phyloP scores from a whole-genome alignment of 2,329 filamentous ascomycete genomes.

The Penicillium palitans region DNA sequence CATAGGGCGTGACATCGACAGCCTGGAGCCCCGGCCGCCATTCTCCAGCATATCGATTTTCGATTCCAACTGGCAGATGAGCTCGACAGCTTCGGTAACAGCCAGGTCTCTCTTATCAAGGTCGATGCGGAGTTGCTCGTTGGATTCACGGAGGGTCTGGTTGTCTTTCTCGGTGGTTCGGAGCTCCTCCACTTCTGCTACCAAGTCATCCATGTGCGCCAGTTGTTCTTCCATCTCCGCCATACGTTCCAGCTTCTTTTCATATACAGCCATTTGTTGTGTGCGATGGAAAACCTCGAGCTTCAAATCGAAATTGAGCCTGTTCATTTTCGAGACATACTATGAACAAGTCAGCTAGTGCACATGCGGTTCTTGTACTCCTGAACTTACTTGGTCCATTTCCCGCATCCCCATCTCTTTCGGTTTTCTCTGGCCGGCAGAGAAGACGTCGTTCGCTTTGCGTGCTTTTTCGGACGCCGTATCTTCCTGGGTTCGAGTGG shows the following conservation, averaged over 20 bases:
- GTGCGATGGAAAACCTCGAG: conserved; percentile 44
- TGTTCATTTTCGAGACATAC: conserved; percentile 48
- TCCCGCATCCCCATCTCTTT: conserved; percentile 46
- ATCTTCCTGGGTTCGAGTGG: conserved; percentile 33
- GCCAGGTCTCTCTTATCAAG: conserved; percentile 44
- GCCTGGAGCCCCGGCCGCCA: conserved; percentile 20
- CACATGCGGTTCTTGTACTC: background rate
- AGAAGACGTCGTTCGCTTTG: conserved; percentile 32
- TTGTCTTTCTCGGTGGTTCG: conserved; percentile 39
- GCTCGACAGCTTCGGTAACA: conserved; percentile 44
- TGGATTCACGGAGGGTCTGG: conserved; percentile 38
- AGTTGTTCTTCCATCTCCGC: conserved; percentile 38
- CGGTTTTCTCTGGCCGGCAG: conserved; percentile 36
- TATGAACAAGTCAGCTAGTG: conserved; percentile 24
- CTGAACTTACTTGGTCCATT: conserved; percentile 42
- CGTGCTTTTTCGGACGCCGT: conserved; percentile 39
- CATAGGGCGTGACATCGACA: conserved; percentile 30
- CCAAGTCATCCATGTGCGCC: conserved; percentile 39
- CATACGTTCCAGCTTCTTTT: conserved; percentile 42
- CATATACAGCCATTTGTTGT: conserved; percentile 38
- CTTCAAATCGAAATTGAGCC: conserved; percentile 47
- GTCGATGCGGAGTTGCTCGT: conserved; percentile 39
- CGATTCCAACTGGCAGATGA: conserved; percentile 47
- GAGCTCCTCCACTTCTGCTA: conserved; percentile 42
- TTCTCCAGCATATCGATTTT: conserved; percentile 39